A percentile compares a stretch with the other conserved stretches of the same genome.
Evolutionary conservation across 768 basidiomycete genomes (phyloP).

Genomic region (Russula abietina): DNA sequence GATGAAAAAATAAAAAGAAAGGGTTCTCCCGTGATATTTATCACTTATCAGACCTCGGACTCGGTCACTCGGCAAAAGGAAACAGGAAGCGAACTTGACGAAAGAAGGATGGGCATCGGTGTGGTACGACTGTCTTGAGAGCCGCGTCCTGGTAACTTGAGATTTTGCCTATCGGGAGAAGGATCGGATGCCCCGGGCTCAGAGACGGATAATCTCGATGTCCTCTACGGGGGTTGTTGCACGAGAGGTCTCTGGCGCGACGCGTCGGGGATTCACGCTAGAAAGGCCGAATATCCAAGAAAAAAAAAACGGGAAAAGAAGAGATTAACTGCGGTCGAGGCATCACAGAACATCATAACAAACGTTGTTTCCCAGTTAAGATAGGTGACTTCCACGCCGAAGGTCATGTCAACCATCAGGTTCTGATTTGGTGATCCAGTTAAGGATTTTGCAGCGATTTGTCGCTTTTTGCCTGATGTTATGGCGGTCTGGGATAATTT

Average conservation of each 20-base stretch:
- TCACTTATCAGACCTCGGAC: no score
- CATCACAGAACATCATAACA: background rate
- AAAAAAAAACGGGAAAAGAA: background rate
- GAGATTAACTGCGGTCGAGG: background rate
- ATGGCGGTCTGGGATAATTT: background rate
- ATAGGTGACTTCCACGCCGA: slow-evolving; percentile 9
- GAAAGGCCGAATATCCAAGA: background rate
- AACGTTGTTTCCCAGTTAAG: slow-evolving; percentile 16
- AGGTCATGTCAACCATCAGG: background rate
- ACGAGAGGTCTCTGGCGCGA: background rate
- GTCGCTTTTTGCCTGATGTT: background rate
- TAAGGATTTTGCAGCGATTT: background rate
- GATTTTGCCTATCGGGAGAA: slow-evolving; percentile 30
- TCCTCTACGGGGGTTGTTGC: background rate
- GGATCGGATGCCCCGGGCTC: slow-evolving; percentile 5
- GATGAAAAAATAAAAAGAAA: background rate
- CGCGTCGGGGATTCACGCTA: background rate
- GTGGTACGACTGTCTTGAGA: slow-evolving; percentile 32
- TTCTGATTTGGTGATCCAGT: slow-evolving; percentile 8
- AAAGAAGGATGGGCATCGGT: slow-evolving; percentile 42
- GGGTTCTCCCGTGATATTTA: background rate
- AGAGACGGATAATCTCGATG: slow-evolving; percentile 4
- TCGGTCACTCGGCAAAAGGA: slow-evolving; percentile 24
- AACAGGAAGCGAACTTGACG: slow-evolving; percentile 34
- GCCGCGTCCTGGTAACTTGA: slow-evolving; percentile 36